Conservation (phyloP, 2,329 filamentous ascomycete genomes). For the Tolypocladium guangdongense region DNA sequence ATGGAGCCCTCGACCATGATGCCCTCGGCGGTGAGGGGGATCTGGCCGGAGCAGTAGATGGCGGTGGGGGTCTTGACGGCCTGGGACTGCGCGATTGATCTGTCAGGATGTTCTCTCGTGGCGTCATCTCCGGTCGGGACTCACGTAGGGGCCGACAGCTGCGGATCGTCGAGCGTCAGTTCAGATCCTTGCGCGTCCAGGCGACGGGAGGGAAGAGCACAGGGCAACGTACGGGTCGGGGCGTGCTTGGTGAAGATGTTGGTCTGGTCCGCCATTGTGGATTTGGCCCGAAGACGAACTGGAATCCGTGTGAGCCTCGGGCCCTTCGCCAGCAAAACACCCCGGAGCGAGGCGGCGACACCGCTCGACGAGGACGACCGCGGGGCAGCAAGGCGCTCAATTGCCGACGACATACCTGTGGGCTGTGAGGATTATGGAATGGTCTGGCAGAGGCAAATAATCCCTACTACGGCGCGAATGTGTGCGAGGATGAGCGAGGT, state of each 20-base stretch:
- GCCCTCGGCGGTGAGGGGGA: conserved; percentile 52
- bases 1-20: conserved; percentile 48
- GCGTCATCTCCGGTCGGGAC: conserved; percentile 12
- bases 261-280: conserved; percentile 36
- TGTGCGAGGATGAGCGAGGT: background rate
- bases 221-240: conserved; percentile 38
- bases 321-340: conserved; percentile 2
- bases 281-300: conserved; percentile 18
- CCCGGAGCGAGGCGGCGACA: conserved; percentile 2
- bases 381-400: conserved; percentile 7
- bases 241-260: conserved; percentile 49
- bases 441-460: background rate
- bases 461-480: background rate
- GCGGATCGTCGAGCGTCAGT: background rate
- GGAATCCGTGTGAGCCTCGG: conserved; percentile 19
- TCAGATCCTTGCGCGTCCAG: conserved; percentile 3
- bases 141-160: conserved; percentile 56
- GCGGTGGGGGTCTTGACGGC: conserved; percentile 54
- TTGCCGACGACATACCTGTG: conserved; percentile 15
- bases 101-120: background rate
- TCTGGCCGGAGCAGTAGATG: conserved; percentile 62
- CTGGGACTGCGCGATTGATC: conserved; percentile 38
- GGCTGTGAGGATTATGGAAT: background rate
- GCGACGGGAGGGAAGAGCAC: background rate
- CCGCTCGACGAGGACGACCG: conserved; percentile 3